Base-by-base conservation (phyloP, 2,329 filamentous ascomycete genomes). In the Ophiostoma sp. region DNA sequence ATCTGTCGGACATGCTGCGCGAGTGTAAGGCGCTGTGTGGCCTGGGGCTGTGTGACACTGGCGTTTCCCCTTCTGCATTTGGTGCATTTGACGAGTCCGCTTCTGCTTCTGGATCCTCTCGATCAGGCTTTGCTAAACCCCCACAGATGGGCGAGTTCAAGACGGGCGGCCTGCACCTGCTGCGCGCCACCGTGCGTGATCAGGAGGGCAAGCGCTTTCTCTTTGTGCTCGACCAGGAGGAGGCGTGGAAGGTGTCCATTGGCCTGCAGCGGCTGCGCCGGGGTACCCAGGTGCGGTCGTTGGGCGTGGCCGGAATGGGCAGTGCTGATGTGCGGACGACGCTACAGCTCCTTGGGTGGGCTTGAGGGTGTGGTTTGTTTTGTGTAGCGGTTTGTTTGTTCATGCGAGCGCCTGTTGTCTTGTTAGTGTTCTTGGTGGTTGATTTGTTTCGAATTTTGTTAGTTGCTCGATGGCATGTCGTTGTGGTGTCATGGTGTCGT, bases 221-320 rank as follows among this genome's bases (percentile, higher is more conserved):
- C 48, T 90, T 90, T 76, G 83, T 90, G 11, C 79, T 90, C 44
- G 81, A 83, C 57, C 87, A 90, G 76, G 83, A 87, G 72, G 88
- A 91, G 77, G 84, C 84, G 36, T 90, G 89, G 89, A 91, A 91
- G 82, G 80, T 91, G 33, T 83, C 86, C 1, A 80, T 85, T 48
- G 88, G 86, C 1, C 76, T 91, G 74, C 86, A 89, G 77, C 82
- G 85, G 64, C 78, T 91, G 74, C 80, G 87, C 68, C 83, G 83
- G 69, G 88, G 88, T 5, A 85, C 84, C 3, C 87, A 89, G 77
- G 85, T 85, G 41, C 81, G 86, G 69, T 83, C 86, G 71, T 79
- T 90, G 65, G 86, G 85, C 5, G 83, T 90, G 41, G 83, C 84
- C 70, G 82, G 83, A 64, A 84, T 90, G 80, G 80, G 83, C 67